These are phyloP conservation scores for Trichoderma sp. DNA, from an alignment of 2,329 filamentous ascomycete species.

Conservation along the genomic window DNA sequence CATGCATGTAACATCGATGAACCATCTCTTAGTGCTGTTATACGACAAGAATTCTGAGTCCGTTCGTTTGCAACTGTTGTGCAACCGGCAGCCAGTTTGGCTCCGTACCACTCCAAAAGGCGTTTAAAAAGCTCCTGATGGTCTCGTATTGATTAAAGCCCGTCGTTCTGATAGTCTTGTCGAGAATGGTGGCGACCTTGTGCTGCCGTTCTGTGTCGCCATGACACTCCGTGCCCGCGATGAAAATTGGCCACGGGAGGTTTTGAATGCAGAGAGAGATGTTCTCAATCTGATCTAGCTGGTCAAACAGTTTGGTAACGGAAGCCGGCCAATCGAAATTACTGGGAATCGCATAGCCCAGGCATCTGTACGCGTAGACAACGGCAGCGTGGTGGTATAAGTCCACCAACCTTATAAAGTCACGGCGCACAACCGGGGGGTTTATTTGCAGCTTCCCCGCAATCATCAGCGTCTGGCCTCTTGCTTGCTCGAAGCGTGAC, in stretches of 20 bases:
- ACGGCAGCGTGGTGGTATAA: slow-evolving; percentile 31
- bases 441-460: slow-evolving; percentile 27
- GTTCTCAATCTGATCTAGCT: slow-evolving; percentile 27
- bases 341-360: slow-evolving; percentile 23
- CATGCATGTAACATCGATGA: background rate
- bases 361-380: slow-evolving; percentile 30
- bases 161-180: slow-evolving; percentile 24
- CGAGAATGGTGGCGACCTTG: slow-evolving; percentile 23
- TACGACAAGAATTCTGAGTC: slow-evolving; percentile 26
- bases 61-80: slow-evolving; percentile 25
- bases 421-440: slow-evolving; percentile 23
- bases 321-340: slow-evolving; percentile 23
- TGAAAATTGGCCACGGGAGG: slow-evolving; percentile 32
- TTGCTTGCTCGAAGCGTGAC: slow-evolving; percentile 29
- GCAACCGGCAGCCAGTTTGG: slow-evolving; percentile 31
- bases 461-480: slow-evolving; percentile 30
- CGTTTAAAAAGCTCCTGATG: slow-evolving; percentile 26
- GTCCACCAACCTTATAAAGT: slow-evolving; percentile 32
- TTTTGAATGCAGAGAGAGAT: slow-evolving; percentile 29
- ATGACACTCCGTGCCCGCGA: slow-evolving; percentile 31
- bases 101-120: slow-evolving; percentile 29
- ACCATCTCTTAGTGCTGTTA: background rate
- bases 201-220: slow-evolving; percentile 25
- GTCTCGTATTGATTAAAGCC: slow-evolving; percentile 29
- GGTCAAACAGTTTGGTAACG: slow-evolving; percentile 26